Evolutionary conservation across 148 eudicot species (phyloP), one percentile per base, ranked within the genome.

Genomic region (Dysphania ambrosioides): DNA sequence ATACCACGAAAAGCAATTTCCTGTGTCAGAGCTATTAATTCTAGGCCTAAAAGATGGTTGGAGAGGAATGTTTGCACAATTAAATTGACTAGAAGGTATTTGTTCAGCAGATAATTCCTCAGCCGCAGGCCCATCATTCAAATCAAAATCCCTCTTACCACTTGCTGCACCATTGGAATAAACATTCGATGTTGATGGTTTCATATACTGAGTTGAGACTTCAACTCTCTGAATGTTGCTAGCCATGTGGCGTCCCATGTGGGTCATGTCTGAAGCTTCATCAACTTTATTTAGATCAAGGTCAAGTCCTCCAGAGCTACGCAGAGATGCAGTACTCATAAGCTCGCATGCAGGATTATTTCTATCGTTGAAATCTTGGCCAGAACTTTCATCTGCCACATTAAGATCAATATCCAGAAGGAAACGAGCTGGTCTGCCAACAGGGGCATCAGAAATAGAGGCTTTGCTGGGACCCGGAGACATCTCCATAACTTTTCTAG

Each of bases 231-330:
- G 66, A 73, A 72, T 66, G 71, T 75, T 81, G 66, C 84, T 77
- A 35, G 80, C 71, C 36, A 87, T 71, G 31, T 77, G 75, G 57
- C 83, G 86, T 31, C 85, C 87, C 40, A 26, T 12, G n/a, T 38
- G 47, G n/a, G 55, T 27, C 82, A 79, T 47, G n/a, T 90, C 92
- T 31, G 80, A 72, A 69, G 85, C 73, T 51, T 88, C 97, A 79
- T 94, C 98, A 55, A 66, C 77, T 85, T 79, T 84, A 73, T 95
- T 95, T 79, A 95, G 78, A 82, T 95, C 99, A 78, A 95, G 89
- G 79, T 90, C 90, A 34, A 92, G 81, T 16, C 92, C 88, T 19
- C 90, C 87, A 73, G 73, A 66, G 69, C 76, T 68, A 75, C 66
- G 80, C 30, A 70, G 63, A 67, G 88, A 79, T 27, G 85, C 21